These are phyloP conservation scores for Stereum hirsutum DNA, from an alignment of 1,284 basidiomycete species.

Conservation along the genomic window DNA sequence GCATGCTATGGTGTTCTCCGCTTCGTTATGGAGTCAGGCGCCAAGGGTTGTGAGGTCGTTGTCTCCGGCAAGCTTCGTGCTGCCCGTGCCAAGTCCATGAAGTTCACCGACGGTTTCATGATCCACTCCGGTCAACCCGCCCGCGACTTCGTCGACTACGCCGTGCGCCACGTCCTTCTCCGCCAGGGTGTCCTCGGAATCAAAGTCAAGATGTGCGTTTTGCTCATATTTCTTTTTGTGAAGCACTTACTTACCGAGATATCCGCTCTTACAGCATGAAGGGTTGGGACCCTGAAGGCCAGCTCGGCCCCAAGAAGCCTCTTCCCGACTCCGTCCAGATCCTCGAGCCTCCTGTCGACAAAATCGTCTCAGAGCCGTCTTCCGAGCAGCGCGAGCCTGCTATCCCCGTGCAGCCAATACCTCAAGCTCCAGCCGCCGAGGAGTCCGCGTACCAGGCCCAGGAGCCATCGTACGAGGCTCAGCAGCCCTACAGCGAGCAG, in stretches of 20 bases:
- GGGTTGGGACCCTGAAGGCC: slow-evolving; percentile 88
- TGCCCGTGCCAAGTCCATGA: slow-evolving; percentile 99
- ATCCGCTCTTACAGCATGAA: slow-evolving; percentile 85
- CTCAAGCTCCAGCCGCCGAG: slow-evolving; percentile 36
- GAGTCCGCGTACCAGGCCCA: slow-evolving; percentile 33
- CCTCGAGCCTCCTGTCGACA: slow-evolving; percentile 76
- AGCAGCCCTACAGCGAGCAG: slow-evolving; percentile 19
- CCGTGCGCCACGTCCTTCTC: slow-evolving; percentile 96
- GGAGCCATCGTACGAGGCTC: slow-evolving; percentile 25
- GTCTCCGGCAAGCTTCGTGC: slow-evolving; percentile 99
- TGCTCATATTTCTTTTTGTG: neutral
- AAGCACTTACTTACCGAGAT: slow-evolving; percentile 7
- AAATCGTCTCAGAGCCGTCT: slow-evolving; percentile 69
- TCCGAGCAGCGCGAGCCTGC: slow-evolving; percentile 73
- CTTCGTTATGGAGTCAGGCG: slow-evolving; percentile 99
- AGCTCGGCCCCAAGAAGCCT: slow-evolving; percentile 84
- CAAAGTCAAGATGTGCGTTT: slow-evolving; percentile 96
- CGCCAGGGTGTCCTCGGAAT: slow-evolving; percentile 99
- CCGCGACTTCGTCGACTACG: slow-evolving; percentile 95
- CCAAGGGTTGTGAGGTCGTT: slow-evolving; percentile 99
- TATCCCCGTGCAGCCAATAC: slow-evolving; percentile 37
- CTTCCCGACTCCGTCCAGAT: slow-evolving; percentile 95
- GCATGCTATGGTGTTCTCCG: slow-evolving; percentile 99
- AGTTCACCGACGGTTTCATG: slow-evolving; percentile 99
- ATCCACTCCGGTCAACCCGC: slow-evolving; percentile 99